Evolutionary conservation across 768 basidiomycete species (phyloP).

Genomic region (Krasilnikovozyma curviuscula): DNA sequence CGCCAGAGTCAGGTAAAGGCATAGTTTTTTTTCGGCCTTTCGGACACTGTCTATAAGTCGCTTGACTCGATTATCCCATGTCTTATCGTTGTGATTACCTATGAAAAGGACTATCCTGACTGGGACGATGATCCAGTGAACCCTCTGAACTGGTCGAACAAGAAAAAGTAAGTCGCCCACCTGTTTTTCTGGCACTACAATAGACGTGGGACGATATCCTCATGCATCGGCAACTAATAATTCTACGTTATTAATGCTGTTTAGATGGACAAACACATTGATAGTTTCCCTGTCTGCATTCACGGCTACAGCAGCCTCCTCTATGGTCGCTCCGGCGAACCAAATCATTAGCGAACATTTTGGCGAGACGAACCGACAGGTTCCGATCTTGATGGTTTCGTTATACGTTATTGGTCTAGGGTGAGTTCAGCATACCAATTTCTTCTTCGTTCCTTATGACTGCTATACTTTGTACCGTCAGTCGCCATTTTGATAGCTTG

Average conservation of each 20-base stretch:
- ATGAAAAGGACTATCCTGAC: conserved; percentile 1
- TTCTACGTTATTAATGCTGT: background rate
- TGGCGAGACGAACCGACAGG: background rate
- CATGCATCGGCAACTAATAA: background rate
- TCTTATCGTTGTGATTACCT: too few species aligned
- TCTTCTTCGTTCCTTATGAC: background rate
- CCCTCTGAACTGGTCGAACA: background rate
- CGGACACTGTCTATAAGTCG: too few species aligned
- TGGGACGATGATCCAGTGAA: background rate
- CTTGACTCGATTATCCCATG: too few species aligned
- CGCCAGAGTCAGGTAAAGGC: too few species aligned
- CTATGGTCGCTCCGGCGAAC: background rate
- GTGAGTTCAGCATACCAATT: background rate
- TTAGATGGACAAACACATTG: background rate
- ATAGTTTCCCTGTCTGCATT: background rate
- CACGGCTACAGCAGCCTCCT: background rate
- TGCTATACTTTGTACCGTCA: background rate
- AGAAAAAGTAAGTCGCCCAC: background rate
- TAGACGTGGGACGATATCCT: too few species aligned
- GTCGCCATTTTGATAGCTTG: background rate
- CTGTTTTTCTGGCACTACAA: background rate
- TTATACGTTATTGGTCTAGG: conserved; percentile 4
- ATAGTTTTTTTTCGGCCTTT: too few species aligned
- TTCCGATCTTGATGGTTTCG: background rate
- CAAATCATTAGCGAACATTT: background rate